A percentile compares a stretch with the other conserved stretches of the same genome.
These are phyloP conservation scores for Perkinsus marinus DNA, from an alignment of 169 alveolate species.

Conservation along the genomic window DNA sequence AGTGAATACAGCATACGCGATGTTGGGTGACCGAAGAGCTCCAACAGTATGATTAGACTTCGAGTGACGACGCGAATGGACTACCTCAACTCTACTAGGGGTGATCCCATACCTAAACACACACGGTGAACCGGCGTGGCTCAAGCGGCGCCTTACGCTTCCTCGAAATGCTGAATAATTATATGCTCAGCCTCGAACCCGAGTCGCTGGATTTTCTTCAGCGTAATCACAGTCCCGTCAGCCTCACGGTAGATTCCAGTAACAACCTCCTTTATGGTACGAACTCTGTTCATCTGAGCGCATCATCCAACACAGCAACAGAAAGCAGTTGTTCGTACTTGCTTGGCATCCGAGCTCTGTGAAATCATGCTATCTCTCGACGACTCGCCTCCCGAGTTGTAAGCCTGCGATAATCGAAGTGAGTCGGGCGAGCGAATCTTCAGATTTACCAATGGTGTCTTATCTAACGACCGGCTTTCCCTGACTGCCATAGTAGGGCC, in stretches of 20 bases:
- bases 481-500: neutral
- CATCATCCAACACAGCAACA: neutral
- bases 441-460: neutral
- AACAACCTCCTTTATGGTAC: neutral
- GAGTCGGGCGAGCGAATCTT: neutral
- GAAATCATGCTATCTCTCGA: neutral
- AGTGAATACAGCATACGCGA: neutral
- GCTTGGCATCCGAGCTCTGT: neutral
- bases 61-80: neutral
- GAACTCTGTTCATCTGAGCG: neutral
- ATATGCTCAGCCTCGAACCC: neutral
- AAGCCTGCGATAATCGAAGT: neutral
- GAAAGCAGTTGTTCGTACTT: neutral
- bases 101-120: neutral
- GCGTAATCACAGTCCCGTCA: neutral
- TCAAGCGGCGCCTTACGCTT: neutral
- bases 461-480: neutral
- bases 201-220: neutral
- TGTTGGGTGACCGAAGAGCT: neutral
- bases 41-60: neutral
- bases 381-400: neutral
- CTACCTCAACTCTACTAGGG: neutral
- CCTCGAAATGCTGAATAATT: neutral
- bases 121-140: neutral
- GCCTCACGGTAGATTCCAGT: neutral